These are phyloP conservation scores for Hymenoscyphus occultus DNA, from an alignment of 2,329 filamentous ascomycete species.

Conservation along the genomic window DNA sequence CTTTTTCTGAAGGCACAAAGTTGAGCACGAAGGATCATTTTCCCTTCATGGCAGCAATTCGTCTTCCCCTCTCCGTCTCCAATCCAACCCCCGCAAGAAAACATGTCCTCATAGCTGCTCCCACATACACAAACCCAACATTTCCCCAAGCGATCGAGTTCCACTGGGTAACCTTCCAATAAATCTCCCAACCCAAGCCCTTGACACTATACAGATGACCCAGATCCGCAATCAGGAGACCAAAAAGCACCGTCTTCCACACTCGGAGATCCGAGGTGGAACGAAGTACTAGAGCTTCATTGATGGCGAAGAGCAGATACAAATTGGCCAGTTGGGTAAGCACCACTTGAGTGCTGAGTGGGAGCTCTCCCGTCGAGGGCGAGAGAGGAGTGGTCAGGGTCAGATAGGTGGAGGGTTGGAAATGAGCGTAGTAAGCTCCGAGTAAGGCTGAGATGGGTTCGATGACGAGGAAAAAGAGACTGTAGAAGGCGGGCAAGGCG, in stretches of 20 bases:
- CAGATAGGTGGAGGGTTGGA: constrained; percentile 56
- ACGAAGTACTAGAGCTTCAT: constrained; percentile 73
- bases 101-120: constrained; percentile 56
- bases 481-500: constrained; percentile 59
- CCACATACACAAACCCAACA: constrained; percentile 66
- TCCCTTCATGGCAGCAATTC: constrained; percentile 3
- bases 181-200: constrained; percentile 57
- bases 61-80: constrained; percentile 15
- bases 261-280: constrained; percentile 65
- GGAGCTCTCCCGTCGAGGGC: constrained; percentile 38
- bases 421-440: constrained; percentile 52
- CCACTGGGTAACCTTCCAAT: constrained; percentile 56
- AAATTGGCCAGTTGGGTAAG: constrained; percentile 75
- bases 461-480: constrained; percentile 71
- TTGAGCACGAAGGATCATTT: not conserved
- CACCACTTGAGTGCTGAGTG: constrained; percentile 61
- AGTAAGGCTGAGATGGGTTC: constrained; percentile 57
- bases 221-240: constrained; percentile 70
- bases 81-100: constrained; percentile 59
- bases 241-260: constrained; percentile 66
- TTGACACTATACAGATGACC: constrained; percentile 70
- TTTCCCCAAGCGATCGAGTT: constrained; percentile 68
- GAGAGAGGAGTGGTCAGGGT: constrained; percentile 53
- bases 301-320: constrained; percentile 73
- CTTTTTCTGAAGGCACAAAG: too few relatives aligned